Conservation (phyloP, 2,329 filamentous ascomycete species). For the Elsinoe batatas region DNA sequence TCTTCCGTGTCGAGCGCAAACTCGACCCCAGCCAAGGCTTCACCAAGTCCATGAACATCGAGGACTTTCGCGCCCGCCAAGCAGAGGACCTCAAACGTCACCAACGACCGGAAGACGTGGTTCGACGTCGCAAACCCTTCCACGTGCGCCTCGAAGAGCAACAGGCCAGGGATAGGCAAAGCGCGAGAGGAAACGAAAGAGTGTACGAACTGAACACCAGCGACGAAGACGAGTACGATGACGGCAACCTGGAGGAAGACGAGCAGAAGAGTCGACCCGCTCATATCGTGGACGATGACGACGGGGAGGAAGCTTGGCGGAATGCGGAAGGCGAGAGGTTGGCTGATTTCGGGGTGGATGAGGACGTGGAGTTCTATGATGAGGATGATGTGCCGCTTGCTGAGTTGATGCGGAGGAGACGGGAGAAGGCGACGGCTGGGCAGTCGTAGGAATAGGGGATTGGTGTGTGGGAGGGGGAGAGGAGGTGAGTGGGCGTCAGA, state of each 20-base stretch:
- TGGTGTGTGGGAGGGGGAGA: constrained; percentile 35
- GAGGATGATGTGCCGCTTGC: constrained; percentile 62
- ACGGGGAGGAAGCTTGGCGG: constrained; percentile 54
- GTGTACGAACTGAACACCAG: constrained; percentile 18
- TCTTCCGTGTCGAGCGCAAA: constrained; percentile 24
- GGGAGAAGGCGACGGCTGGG: constrained; percentile 5
- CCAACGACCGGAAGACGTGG: constrained; percentile 20
- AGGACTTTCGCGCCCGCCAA: constrained; percentile 47
- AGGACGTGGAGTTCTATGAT: constrained; percentile 58
- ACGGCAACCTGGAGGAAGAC: constrained; percentile 31
- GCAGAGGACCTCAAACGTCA: constrained; percentile 40
- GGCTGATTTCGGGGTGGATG: constrained; percentile 70
- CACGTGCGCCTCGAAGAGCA: constrained; percentile 31
- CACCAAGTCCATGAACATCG: constrained; percentile 34
- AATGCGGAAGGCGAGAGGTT: constrained; percentile 67
- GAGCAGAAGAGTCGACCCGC: constrained; percentile 18
- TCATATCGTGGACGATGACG: constrained; percentile 17
- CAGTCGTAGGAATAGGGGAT: not conserved
- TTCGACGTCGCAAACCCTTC: constrained; percentile 33
- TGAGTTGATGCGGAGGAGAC: constrained; percentile 53
- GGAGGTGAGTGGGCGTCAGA: constrained; percentile 52
- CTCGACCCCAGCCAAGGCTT: constrained; percentile 26
- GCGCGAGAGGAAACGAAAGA: constrained; percentile 12
- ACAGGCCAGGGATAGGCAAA: not conserved
- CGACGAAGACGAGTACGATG: constrained; percentile 30